Evolutionary conservation across 164 flowering plant species (phyloP).

Genomic region (Warburgia ugandensis): DNA sequence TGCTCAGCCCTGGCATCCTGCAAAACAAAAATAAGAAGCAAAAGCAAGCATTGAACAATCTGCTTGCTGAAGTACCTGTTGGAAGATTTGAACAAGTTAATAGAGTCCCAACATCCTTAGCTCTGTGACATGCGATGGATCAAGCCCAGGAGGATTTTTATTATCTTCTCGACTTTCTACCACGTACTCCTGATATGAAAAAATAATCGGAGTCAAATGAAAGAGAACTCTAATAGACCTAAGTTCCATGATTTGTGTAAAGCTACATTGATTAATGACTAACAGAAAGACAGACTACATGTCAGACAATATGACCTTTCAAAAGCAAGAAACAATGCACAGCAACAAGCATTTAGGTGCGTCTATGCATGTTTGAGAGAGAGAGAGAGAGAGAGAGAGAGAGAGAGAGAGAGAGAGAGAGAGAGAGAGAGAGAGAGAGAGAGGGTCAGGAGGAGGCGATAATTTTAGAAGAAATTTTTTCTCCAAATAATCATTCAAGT

Average conservation of each 20-base stretch:
- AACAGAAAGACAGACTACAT: too few relatives aligned
- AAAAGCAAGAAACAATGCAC: too few relatives aligned
- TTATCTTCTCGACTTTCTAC: conserved; percentile 78
- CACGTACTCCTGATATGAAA: conserved; percentile 60
- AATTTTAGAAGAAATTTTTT: too few relatives aligned
- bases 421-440: too few relatives aligned
- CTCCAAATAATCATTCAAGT: too few relatives aligned
- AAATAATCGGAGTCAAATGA: neutral
- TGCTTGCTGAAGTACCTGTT: conserved; percentile 19
- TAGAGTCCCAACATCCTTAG: conserved; percentile 87
- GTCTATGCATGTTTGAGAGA: too few relatives aligned
- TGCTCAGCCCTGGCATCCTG: neutral
- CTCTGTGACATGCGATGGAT: conserved; percentile 73
- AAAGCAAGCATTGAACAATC: neutral
- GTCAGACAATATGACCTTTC: too few relatives aligned
- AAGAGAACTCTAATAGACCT: neutral
- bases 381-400: too few relatives aligned
- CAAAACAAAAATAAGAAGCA: neutral
- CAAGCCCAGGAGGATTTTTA: conserved; percentile 66
- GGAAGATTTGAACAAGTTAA: conserved; percentile 20
- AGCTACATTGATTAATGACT: neutral
- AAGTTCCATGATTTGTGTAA: neutral
- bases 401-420: too few relatives aligned
- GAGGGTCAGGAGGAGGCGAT: too few relatives aligned
- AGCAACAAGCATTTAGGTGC: too few relatives aligned